Percentiles rank a stretch among this genome's conserved stretches.
Conservation (phyloP, 352 stramenopile species). For the Phytophthora sojae region DNA sequence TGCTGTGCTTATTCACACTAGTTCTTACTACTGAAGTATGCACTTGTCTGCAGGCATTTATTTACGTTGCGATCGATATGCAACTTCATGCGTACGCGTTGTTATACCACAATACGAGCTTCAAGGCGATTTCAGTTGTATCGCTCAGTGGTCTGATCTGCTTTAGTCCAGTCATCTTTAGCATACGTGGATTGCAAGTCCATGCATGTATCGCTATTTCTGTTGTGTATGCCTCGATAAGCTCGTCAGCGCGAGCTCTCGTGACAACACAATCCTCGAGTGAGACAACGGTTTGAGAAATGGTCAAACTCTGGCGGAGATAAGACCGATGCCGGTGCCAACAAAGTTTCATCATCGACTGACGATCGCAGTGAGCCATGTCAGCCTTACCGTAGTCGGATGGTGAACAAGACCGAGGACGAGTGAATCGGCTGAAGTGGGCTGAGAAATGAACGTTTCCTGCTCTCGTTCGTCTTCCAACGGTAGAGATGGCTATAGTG, state of each 20-base stretch:
- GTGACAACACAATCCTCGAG: not conserved
- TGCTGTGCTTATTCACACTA: not conserved
- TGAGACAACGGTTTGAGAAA: constrained; percentile 3
- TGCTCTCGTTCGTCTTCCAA: constrained; percentile 17
- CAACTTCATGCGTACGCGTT: no score
- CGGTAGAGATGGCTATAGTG: constrained; percentile 19
- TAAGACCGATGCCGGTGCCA: constrained; percentile 14
- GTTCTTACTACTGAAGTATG: no score
- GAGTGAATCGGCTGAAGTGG: constrained; percentile 17
- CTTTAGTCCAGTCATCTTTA: no score
- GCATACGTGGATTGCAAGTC: no score
- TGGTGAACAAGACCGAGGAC: constrained; percentile 31
- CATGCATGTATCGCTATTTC: not conserved
- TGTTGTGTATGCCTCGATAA: not conserved
- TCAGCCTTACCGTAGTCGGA: not conserved
- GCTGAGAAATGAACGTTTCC: constrained; percentile 26
- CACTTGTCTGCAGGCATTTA: no score
- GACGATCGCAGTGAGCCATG: not conserved
- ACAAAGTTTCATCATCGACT: constrained; percentile 26
- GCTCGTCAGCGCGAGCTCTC: not conserved
- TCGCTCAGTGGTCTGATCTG: no score
- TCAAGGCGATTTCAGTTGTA: no score
- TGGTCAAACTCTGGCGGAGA: not conserved
- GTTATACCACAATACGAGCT: no score
- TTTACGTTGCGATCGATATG: no score